Evolutionary conservation across 2,329 filamentous ascomycete genomes (phyloP), one percentile per base, ranked within the genome.

Genomic region (Dactylellina sp.): DNA sequence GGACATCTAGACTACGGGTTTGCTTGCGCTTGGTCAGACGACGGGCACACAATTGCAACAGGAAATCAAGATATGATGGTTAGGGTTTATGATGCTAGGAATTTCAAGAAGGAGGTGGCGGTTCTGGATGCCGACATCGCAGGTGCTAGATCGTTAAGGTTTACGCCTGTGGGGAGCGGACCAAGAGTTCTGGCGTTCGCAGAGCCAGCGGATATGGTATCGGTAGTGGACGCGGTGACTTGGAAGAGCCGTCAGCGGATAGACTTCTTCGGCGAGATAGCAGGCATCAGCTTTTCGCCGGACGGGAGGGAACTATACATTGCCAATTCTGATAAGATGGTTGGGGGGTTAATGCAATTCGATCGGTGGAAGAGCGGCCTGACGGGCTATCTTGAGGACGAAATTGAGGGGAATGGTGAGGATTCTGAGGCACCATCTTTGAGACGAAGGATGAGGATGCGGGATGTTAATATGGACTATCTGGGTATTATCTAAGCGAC

Each of bases 1-100:
- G 88, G 89, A 1, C 90, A 92, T 78, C 83, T 83, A 12, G 90
- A 93, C 78, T 90, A 85, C 76, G 89, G 88, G 1, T 94, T 93
- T 78, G 88, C 91, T 1, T 92, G 89, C 78, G 91, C 89, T 76
- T 94, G 91, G 91, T 89, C 90, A 16, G 88, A 90, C 60, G 89
- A 93, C 79, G 91, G 90, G 32, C 88, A 88, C 82, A 89, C 88
- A 11, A 85, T 93, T 18, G 91, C 91, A 11, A 93, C 91, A 0
- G 91, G 89, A 20, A 89, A 89, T 75, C 91, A 94, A 80, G 91
- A 94, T 80, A 89, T 86, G 79, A 85, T 84, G 25, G 85, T 93
- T 76, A 87, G 88, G 76, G 87, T 94, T 53, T 93, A 89, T 88
- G 91, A 94, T 79, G 89, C 90, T 6, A 86, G 91, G 7, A 87